phyloP scores from a whole-genome alignment of 164 flowering plant genomes.

The Dillenia suffruticosa region DNA sequence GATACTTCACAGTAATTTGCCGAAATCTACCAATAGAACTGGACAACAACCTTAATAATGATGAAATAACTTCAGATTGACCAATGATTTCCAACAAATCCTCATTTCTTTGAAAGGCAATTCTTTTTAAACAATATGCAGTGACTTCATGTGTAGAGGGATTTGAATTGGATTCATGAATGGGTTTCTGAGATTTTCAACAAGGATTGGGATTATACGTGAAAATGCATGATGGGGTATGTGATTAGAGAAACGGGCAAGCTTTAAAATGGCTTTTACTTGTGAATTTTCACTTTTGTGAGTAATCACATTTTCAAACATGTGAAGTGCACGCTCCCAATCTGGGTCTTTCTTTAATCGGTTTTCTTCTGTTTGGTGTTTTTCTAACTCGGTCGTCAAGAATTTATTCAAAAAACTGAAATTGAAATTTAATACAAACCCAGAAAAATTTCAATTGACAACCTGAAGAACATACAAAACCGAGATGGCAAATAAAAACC shows the following conservation, averaged over 20 bases:
- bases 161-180: neutral
- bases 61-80: conserved; percentile 26
- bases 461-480: neutral
- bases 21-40: conserved; percentile 20
- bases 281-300: conserved; percentile 21
- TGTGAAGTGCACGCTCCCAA: conserved; percentile 34
- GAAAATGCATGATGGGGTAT: conserved; percentile 36
- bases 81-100: conserved; percentile 27
- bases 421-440: neutral
- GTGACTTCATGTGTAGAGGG: conserved; percentile 29
- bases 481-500: neutral
- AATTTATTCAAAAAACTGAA: neutral
- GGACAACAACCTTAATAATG: conserved; percentile 29
- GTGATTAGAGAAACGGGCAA: conserved; percentile 28
- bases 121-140: conserved; percentile 33
- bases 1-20: conserved; percentile 24
- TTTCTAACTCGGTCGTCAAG: conserved; percentile 4
- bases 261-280: conserved; percentile 29
- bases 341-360: conserved; percentile 9
- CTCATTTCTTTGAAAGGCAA: conserved; percentile 28
- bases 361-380: conserved; percentile 6
- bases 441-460: neutral
- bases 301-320: conserved; percentile 22
- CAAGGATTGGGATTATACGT: conserved; percentile 30
- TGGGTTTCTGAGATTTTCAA: conserved; percentile 23